Evolutionary conservation across 2,329 filamentous ascomycete genomes (phyloP).

Genomic region (Aspergillus hiratsukae): DNA sequence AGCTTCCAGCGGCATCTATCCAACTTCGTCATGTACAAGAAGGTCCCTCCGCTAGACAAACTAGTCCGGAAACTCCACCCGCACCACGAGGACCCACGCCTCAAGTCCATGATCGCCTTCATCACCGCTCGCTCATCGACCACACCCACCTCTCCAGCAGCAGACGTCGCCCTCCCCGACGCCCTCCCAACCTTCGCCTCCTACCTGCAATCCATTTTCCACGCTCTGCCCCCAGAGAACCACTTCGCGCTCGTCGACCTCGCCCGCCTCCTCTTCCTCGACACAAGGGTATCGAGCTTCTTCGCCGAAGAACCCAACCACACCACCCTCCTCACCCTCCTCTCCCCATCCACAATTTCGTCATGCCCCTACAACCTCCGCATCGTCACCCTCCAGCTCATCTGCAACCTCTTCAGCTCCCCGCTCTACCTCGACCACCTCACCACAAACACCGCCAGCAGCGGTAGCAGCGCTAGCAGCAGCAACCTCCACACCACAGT

Average conservation of each 20-base stretch:
- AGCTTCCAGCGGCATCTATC: conserved; percentile 61
- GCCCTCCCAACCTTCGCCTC: conserved; percentile 61
- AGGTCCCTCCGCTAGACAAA: conserved; percentile 78
- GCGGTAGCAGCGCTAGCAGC: too few species aligned
- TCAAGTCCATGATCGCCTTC: conserved; percentile 66
- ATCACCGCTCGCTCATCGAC: conserved; percentile 49
- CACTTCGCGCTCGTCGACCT: conserved; percentile 85
- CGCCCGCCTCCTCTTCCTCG: conserved; percentile 69
- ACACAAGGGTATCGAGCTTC: conserved; percentile 73
- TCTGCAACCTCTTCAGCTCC: conserved; percentile 79
- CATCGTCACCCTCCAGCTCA: conserved; percentile 74
- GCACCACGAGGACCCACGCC: conserved; percentile 52
- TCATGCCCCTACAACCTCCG: conserved; percentile 74
- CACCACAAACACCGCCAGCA: conserved; percentile 66
- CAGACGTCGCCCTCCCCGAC: conserved; percentile 66
- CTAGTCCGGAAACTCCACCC: conserved; percentile 71
- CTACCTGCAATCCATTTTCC: conserved; percentile 56
- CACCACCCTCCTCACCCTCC: conserved; percentile 57
- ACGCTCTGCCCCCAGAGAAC: conserved; percentile 56
- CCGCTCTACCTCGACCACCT: conserved; percentile 70
- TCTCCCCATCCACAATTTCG: conserved; percentile 43
- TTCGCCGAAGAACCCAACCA: conserved; percentile 72
- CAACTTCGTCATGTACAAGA: conserved; percentile 69
- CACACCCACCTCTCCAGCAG: conserved; percentile 54
- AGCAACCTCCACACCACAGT: conserved; percentile 57